A percentile compares a stretch with the other conserved stretches of the same genome.
Evolutionary conservation across 768 basidiomycete genomes (phyloP).

Genomic region (Clitopilus passeckerianus): DNA sequence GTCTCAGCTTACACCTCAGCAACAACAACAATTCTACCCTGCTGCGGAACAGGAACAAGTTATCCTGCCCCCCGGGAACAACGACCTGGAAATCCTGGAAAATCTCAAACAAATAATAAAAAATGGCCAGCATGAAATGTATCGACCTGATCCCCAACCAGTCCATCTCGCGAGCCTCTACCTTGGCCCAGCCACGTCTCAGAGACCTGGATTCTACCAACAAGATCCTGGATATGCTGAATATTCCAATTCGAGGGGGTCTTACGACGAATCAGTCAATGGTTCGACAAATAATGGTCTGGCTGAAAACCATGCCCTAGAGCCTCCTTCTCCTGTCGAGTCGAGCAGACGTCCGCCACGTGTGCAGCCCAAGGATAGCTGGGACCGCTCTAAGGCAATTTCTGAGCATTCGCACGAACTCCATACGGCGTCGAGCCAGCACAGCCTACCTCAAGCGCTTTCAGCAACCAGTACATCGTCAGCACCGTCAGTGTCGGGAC

Average conservation of each 20-base stretch:
- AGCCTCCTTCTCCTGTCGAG: conserved; percentile 17
- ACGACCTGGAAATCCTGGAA: conserved; percentile 71
- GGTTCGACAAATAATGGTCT: conserved; percentile 30
- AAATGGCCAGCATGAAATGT: conserved; percentile 67
- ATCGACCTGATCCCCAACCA: conserved; percentile 62
- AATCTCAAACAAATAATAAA: conserved; percentile 72
- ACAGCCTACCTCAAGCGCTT: conserved; percentile 15
- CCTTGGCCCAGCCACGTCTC: conserved; percentile 34
- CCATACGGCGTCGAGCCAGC: conserved; percentile 23
- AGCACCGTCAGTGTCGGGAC: not conserved
- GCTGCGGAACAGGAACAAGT: conserved; percentile 10
- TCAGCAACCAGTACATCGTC: conserved; percentile 3
- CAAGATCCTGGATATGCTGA: conserved; percentile 14
- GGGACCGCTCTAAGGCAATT: conserved; percentile 13
- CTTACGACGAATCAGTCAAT: conserved; percentile 3
- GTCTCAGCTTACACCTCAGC: conserved; percentile 17
- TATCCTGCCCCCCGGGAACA: conserved; percentile 47
- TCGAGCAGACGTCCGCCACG: conserved; percentile 17
- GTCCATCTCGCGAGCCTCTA: conserved; percentile 60
- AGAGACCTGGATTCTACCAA: not conserved
- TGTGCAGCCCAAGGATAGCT: conserved; percentile 22
- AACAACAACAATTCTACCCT: conserved; percentile 8
- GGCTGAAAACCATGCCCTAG: conserved; percentile 11
- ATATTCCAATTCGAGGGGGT: conserved; percentile 14
- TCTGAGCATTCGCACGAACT: conserved; percentile 13